Evolutionary conservation across 768 basidiomycete genomes (phyloP), one percentile per base, ranked within the genome.

Genomic region (Phaeolepiota aurea): DNA sequence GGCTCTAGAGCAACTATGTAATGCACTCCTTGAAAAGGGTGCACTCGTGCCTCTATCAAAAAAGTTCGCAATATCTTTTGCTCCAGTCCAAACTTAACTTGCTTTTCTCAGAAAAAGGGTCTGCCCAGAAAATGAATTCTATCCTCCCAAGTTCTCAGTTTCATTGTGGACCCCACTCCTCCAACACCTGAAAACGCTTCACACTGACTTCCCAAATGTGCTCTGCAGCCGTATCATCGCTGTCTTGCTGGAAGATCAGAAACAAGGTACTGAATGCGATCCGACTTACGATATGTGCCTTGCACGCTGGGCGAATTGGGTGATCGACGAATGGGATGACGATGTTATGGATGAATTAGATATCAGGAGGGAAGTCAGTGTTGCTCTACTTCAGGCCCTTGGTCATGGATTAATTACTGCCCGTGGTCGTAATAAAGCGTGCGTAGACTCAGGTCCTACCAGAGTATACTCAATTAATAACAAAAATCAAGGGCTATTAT

Each of bases 1-100:
- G 74, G 83, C 82, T 4, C 53, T 87, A 32, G 82, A 87, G 40
- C 59, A 61, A 23, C 58, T 98, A 2, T 81, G 78, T 41, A 76
- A 82, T 35, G 71, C 61, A 0, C 62, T 98, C 10, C 49, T 87
- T 37, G 79, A 77, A 42, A 76, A 72, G 45, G 90, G 90, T 7
- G 76, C 68, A 7, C 63, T 97, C 5, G 82, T 97, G 3, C 92
- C 94, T 5, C 48, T 85, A 2, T 83, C 89, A 1, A 87, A 80
- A 63, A 91, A 81, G 94, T 93, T 47, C 47, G 74, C 14, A 11
- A 11, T 22, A 7, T 19, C 9, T 36, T 19, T 7, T 23, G 45
- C 42, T 31, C 20, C 28, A 32, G 19, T 28, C 50, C 22, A 43
- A 14, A 9, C 31, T 76, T 5, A 71, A 73, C 4, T 32, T 69